Evolutionary conservation across 257 asterid genomes (phyloP).

Genomic region (Phtheirospermum japonicum): DNA sequence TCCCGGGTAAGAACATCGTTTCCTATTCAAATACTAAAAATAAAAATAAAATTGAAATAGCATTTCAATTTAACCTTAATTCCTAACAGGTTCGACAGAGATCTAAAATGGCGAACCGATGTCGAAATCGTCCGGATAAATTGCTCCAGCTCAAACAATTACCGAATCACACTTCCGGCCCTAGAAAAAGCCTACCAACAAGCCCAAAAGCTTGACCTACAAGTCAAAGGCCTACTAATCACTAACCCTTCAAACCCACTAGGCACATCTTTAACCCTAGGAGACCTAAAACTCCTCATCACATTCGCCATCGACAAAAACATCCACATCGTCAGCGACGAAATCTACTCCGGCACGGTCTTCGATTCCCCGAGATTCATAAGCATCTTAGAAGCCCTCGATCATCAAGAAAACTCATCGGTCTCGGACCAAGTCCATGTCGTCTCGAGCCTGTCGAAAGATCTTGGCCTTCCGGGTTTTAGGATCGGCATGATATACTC

Average conservation of each 20-base stretch:
- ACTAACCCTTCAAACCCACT: constrained; percentile 54
- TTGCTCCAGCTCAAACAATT: constrained; percentile 37
- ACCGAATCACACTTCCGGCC: constrained; percentile 34
- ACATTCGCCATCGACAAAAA: constrained; percentile 29
- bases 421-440: constrained; percentile 37
- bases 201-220: constrained; percentile 32
- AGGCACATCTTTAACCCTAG: constrained; percentile 35
- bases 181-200: constrained; percentile 33
- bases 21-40: no score
- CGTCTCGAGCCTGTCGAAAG: constrained; percentile 42
- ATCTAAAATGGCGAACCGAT: constrained; percentile 53
- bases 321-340: constrained; percentile 50
- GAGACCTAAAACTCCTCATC: constrained; percentile 41
- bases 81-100: constrained; percentile 44
- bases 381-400: constrained; percentile 34
- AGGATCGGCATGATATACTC: constrained; percentile 41
- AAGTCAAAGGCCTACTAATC: constrained; percentile 43
- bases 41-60: no score
- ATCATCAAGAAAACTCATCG: neutral
- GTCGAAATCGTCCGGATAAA: constrained; percentile 46
- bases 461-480: constrained; percentile 46
- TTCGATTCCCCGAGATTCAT: constrained; percentile 32
- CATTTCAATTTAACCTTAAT: no score
- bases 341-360: constrained; percentile 47
- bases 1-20: constrained; percentile 33